Base-by-base conservation (phyloP, 2,329 filamentous ascomycete genomes). In the Cryoendolithus antarcticus region DNA sequence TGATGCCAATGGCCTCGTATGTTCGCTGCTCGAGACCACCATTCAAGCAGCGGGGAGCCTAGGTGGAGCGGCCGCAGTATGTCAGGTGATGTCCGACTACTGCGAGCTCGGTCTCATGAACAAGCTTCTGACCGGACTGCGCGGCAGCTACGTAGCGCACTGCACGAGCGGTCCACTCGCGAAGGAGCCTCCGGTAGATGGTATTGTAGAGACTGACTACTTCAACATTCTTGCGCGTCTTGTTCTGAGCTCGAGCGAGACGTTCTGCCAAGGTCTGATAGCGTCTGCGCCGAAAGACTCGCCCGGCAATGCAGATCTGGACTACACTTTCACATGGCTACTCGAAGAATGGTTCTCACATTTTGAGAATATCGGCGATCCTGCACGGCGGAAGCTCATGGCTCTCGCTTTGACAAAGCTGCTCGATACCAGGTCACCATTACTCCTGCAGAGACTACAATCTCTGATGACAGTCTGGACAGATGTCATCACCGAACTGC, bases 131-230 rank as follows among this genome's bases (percentile, higher is more conserved):
- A 51, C 62, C 30, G 65, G 63, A 8, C 55, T 71, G 0, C 60
- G 60, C 11, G 60, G 58, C 9, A 56, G 55, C 34, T 65, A 76
- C 71, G 74, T 82, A 53, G 79, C 84, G 2, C 80, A 83, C 50
- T 80, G 93, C 57, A 85, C 83, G 0, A 83, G 82, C 0, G 89
- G 91, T 0, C 88, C 89, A 0, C 82, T 84, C 52, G 72, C 73
- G 19, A 82, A 73, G 48, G 69, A 75, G 12, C 73, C 78, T 31
- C 74, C 75, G 24, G 73, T 95, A 28, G 80, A 81, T 49, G 76
- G 78, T 9, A 71, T 86, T 8, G 79, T 83, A 1, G 78, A 94
- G 54, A 82, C 82, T 0, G 84, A 94, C 55, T 94, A 93, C 58
- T 82, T 93, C 54, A 74, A 77, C 4, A 77, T 96, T 2, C 69